Evolutionary conservation across 148 eudicot species (phyloP).

Genomic region (Rheum nobile): DNA sequence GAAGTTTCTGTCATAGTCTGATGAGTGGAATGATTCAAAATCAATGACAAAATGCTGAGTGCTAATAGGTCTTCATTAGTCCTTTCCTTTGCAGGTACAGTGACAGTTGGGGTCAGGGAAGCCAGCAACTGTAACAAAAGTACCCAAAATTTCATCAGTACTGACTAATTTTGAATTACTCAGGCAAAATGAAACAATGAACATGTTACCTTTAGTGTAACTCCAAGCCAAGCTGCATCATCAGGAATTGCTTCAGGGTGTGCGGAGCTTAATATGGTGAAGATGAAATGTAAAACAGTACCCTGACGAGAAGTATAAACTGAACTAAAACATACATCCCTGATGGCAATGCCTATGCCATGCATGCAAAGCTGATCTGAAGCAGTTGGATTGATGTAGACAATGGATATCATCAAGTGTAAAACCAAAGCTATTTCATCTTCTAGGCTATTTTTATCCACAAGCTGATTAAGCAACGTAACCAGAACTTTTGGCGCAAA

Average conservation of each 20-base stretch:
- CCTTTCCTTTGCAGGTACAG: slow-evolving; percentile 39
- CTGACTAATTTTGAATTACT: not conserved
- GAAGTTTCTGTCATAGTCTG: slow-evolving; percentile 53
- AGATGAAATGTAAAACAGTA: slow-evolving; percentile 40
- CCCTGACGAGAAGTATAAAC: slow-evolving; percentile 24
- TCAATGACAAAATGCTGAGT: slow-evolving; percentile 52
- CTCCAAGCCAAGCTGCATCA: slow-evolving; percentile 58
- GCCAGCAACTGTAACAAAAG: slow-evolving; percentile 44
- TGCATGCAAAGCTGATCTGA: slow-evolving; percentile 73
- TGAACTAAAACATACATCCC: slow-evolving; percentile 30
- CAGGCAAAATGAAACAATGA: not conserved
- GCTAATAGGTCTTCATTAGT: slow-evolving; percentile 44
- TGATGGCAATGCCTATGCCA: slow-evolving; percentile 53
- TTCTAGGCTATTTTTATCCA: slow-evolving; percentile 29
- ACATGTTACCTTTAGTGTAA: slow-evolving; percentile 50
- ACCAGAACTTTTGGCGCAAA: slow-evolving; percentile 46
- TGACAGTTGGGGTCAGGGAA: slow-evolving; percentile 25
- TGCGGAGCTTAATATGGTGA: slow-evolving; percentile 42
- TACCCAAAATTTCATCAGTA: not conserved
- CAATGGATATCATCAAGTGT: slow-evolving; percentile 25
- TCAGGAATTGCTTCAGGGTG: slow-evolving; percentile 39
- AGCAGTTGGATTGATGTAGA: slow-evolving; percentile 53
- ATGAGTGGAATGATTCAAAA: slow-evolving; percentile 64
- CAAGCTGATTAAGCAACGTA: slow-evolving; percentile 36
- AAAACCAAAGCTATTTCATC: slow-evolving; percentile 45